Base-by-base conservation (phyloP, 192 early-diverging fungal species). In the Diversispora eburnea region DNA sequence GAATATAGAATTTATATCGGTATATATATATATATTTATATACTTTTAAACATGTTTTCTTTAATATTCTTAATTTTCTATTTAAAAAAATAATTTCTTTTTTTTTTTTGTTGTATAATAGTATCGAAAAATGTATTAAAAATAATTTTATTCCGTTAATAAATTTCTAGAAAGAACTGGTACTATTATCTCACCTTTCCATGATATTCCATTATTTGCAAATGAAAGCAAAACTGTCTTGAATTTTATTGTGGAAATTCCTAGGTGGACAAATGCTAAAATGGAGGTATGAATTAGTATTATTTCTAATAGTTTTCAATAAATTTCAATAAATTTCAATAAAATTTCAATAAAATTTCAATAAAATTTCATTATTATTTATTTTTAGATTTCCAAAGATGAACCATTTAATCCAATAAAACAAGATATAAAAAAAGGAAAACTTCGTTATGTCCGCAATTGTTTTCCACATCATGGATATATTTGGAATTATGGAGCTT, bases 401-500 rank as follows among this genome's bases (percentile, higher is more conserved):
- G 94, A 97, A 79, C 69, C 86, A 72, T 88, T 99, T 83, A 99
- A 99, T 91, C 97, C 97, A 64, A 98, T 99, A 84, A 92, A 94
- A 87, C 97, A 99, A 84, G 97, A 99, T 78, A 86, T 91, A 77
- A 98, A 98, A 91, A 99, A 99, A 87, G 95, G 95, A 77, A 99
- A 99, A 87, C 92, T 98, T 74, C 91, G 97, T 72, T 97, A 88
- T 80, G 96, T 99, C 73, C 91, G 95, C 81, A 98, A 99, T 90
- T 92, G 92, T 83, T 99, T 98, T 92, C 97, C 97, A 8, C 95
- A 98, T 90, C 93, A 99, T 84, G 97, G 97, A 73, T 99, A 99
- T 84, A 98, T 99, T 84, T 99, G 97, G 97, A 99, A 99, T 95
- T 98, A 99, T 78, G 97, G 97, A 79, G 96, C 96, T 73, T 88